Evolutionary conservation across 1,284 basidiomycete genomes (phyloP).

Genomic region (Malassezia obtusa): DNA sequence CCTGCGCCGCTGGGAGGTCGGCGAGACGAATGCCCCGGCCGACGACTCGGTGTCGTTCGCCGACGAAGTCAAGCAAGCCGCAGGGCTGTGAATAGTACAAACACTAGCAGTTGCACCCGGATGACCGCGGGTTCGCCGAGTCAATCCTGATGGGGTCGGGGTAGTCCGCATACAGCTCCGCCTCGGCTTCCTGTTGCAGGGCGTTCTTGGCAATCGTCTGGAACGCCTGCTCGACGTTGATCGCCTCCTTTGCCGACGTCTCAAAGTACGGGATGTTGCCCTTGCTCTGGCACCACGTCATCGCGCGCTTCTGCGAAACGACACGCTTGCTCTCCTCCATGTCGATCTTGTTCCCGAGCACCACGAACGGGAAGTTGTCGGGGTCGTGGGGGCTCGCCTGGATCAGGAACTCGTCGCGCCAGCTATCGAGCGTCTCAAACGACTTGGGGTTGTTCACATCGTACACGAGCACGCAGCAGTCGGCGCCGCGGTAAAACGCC

Average conservation of each 20-base stretch:
- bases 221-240: slow-evolving; percentile 99
- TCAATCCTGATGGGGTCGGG: slow-evolving; percentile 98
- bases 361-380: slow-evolving; percentile 87
- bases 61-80: slow-evolving; percentile 37
- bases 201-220: slow-evolving; percentile 98
- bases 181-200: slow-evolving; percentile 88
- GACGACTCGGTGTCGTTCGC: slow-evolving; percentile 24
- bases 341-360: slow-evolving; percentile 99
- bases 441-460: slow-evolving; percentile 98
- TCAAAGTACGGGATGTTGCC: slow-evolving; percentile 99
- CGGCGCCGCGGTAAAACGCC: slow-evolving; percentile 89
- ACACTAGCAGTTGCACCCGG: slow-evolving; percentile 35
- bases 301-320: slow-evolving; percentile 98
- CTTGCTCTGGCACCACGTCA: slow-evolving; percentile 99
- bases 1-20: slow-evolving; percentile 49
- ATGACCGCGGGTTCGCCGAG: slow-evolving; percentile 57
- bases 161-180: slow-evolving; percentile 96
- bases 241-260: slow-evolving; percentile 98
- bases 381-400: slow-evolving; percentile 94
- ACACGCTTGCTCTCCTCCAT: slow-evolving; percentile 97
- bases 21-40: slow-evolving; percentile 32
- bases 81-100: slow-evolving; percentile 20
- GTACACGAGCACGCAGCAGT: slow-evolving; percentile 97
- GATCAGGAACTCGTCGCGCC: slow-evolving; percentile 48
- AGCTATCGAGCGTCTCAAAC: slow-evolving; percentile 65